Conservation (phyloP, 495 filamentous ascomycete genomes). For the Neurospora sp. region DNA sequence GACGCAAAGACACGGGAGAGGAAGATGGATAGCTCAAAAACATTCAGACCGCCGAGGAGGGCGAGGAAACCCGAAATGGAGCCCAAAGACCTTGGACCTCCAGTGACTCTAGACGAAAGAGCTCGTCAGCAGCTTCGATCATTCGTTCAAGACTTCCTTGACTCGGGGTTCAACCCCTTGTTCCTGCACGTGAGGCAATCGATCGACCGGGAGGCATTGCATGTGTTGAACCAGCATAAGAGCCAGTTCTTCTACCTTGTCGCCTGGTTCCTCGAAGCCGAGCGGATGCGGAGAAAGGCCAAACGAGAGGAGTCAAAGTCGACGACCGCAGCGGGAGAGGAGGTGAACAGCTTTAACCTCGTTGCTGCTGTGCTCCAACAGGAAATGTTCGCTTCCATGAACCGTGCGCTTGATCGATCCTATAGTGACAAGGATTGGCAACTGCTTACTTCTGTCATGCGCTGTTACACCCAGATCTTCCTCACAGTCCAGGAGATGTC, state of each 20-base stretch:
- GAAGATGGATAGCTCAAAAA: slow-evolving; percentile 89
- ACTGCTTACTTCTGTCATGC: slow-evolving; percentile 78
- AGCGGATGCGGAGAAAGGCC: slow-evolving; percentile 59
- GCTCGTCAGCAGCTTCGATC: slow-evolving; percentile 62
- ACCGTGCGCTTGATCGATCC: slow-evolving; percentile 66
- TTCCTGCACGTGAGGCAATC: slow-evolving; percentile 79
- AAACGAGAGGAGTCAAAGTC: slow-evolving; percentile 36
- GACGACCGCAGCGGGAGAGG: slow-evolving; percentile 32
- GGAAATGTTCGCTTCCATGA: slow-evolving; percentile 81
- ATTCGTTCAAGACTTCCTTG: slow-evolving; percentile 91
- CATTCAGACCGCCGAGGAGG: slow-evolving; percentile 69
- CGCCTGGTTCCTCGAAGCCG: slow-evolving; percentile 89
- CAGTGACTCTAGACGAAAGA: slow-evolving; percentile 51
- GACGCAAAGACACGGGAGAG: slow-evolving; percentile 60
- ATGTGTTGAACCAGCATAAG: slow-evolving; percentile 60
- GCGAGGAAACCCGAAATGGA: slow-evolving; percentile 54
- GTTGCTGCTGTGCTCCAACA: slow-evolving; percentile 86
- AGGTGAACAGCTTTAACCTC: slow-evolving; percentile 71
- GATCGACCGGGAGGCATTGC: slow-evolving; percentile 83
- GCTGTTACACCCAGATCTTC: slow-evolving; percentile 80
- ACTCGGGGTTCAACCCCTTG: slow-evolving; percentile 91
- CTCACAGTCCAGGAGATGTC: slow-evolving; percentile 93
- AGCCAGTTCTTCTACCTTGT: slow-evolving; percentile 88
- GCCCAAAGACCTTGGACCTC: slow-evolving; percentile 65
- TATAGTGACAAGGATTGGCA: slow-evolving; percentile 79